phyloP scores from a whole-genome alignment of 345 rosid species.

The Salix suchowensis region DNA sequence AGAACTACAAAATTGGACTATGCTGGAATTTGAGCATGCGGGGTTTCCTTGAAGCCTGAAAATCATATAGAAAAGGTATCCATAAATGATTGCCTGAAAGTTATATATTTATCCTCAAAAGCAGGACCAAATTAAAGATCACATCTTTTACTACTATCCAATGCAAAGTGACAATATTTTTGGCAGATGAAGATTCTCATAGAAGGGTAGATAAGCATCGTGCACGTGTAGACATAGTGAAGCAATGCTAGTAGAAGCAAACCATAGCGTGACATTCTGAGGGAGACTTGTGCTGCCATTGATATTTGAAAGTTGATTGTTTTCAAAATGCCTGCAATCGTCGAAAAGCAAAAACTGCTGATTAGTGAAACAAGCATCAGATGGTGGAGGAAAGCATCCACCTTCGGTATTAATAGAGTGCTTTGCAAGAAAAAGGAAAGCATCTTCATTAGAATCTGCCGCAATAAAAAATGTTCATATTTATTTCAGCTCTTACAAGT shows the following conservation, averaged over 20 bases:
- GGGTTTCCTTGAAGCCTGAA: constrained; percentile 95
- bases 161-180: not conserved
- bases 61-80: constrained; percentile 10
- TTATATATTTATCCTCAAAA: not conserved
- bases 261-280: constrained; percentile 77
- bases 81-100: not conserved
- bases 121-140: not conserved
- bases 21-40: constrained; percentile 40
- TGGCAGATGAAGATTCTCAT: not conserved
- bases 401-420: not conserved
- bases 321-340: constrained; percentile 65
- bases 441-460: not conserved
- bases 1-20: constrained; percentile 44
- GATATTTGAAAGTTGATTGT: constrained; percentile 57
- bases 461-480: not conserved
- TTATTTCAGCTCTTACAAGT: constrained; percentile 50
- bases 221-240: not conserved
- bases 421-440: not conserved
- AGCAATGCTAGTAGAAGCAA: constrained; percentile 31
- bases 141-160: not conserved
- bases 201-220: constrained; percentile 7
- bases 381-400: not conserved
- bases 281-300: constrained; percentile 57
- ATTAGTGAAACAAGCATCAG: constrained; percentile 6
- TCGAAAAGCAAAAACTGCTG: constrained; percentile 7